Base-by-base conservation (phyloP, 306 rosid genomes). In the Fagus sylvatica region DNA sequence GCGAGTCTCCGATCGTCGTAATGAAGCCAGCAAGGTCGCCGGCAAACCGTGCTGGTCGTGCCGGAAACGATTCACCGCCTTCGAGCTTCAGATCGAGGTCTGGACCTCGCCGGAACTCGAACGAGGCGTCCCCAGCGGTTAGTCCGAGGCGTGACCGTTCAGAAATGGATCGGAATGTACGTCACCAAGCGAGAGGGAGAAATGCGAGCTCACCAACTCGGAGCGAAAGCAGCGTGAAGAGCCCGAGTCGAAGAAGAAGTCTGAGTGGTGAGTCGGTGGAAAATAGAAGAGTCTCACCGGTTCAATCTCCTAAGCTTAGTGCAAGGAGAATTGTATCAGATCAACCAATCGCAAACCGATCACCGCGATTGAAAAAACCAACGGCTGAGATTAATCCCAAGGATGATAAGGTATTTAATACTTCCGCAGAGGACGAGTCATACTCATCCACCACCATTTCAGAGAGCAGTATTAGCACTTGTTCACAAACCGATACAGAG, bases 401-500 rank as follows among this genome's bases (percentile, higher is more conserved):
- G 79, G 85, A 84, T 36, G 72, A 76, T 41, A 85, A 82, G 53
- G 68, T 74, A 57, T 61, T 78, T 12, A 54, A 55, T 46, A 54
- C 60, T 46, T 83, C 61, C 19, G 83, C 80, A 53, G 96, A 92
- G 84, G 96, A 95, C 48, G 98, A 92, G 68, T 84, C 87, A 0
- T 87, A 97, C 74, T 84, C 87, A 0, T 87, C 98, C 74, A 91
- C 87, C 4, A 34, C 88, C 5, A 33, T 93, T 85, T 95, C 98
- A 40, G 98, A 93, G 39, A 85, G 91, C 79, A 86, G 91, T 74
- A 54, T 90, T 57, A 90, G 90, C 83, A 85, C 87, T 9, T 88
- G 76, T 7, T 93, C 98, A 32, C 92, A 81, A 59, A 82, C 88
- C 5, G 97, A 95, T 71, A 84, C 89, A 8, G 99, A 93, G 93